These are phyloP conservation scores for Psidium guajava DNA, from an alignment of 345 rosid genomes.

Conservation along the genomic window DNA sequence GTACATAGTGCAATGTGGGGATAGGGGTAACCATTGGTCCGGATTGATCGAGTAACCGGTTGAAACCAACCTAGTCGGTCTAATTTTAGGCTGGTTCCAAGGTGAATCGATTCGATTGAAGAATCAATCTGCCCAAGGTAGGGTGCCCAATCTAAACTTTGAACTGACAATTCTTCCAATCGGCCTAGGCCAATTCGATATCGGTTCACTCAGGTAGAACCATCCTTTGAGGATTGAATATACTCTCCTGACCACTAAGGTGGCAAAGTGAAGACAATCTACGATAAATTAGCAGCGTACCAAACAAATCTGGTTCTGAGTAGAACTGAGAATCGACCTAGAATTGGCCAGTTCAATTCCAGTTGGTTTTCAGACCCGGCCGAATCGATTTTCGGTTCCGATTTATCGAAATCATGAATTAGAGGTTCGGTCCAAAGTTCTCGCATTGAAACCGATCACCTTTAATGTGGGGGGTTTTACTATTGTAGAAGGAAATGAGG, in stretches of 20 bases:
- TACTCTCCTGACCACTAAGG: not conserved
- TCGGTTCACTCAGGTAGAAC: not conserved
- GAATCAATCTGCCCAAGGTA: not conserved
- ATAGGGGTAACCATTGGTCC: not conserved
- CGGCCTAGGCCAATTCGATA: not conserved
- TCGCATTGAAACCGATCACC: not conserved
- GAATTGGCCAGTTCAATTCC: not conserved
- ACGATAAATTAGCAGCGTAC: not conserved
- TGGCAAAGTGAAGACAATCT: not conserved
- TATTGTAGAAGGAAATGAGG: not conserved
- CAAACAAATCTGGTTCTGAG: not conserved
- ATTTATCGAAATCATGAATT: not conserved
- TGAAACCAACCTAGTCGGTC: not conserved
- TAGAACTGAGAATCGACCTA: not conserved
- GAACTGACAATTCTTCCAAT: not conserved
- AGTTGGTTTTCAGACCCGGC: not conserved
- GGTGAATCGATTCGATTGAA: not conserved
- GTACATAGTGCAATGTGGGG: not conserved
- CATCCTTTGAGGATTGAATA: not conserved
- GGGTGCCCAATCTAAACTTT: not conserved
- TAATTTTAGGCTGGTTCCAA: rapidly evolving
- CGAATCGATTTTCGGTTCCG: not conserved
- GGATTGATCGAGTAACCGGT: not conserved
- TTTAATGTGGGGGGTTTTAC: not conserved
- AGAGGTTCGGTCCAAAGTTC: not conserved